A percentile compares a stretch with the other conserved stretches of the same genome.
Evolutionary conservation across 371 early-diverging fungal genomes (phyloP).

Genomic region (Edhazardia aedis): DNA sequence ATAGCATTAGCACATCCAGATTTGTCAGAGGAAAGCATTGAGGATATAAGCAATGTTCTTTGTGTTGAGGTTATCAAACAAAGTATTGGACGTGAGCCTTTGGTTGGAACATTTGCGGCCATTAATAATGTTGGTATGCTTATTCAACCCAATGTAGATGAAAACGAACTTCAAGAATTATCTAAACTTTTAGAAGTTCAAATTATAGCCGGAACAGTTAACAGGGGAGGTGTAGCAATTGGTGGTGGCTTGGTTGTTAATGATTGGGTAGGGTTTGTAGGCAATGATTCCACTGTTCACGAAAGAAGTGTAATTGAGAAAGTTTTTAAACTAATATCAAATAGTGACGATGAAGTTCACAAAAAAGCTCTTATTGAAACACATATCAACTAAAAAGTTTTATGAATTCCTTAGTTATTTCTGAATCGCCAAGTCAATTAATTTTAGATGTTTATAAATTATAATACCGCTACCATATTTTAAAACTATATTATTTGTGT

Average conservation of each 20-base stretch:
- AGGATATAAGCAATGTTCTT: conserved; percentile 84
- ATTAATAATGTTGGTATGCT: conserved; percentile 92
- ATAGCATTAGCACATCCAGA: conserved; percentile 96
- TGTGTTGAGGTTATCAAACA: conserved; percentile 92
- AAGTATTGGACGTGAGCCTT: conserved; percentile 81
- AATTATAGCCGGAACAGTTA: conserved; percentile 93
- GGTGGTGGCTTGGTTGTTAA: conserved; percentile 92
- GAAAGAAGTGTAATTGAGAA: conserved; percentile 89
- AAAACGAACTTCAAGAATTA: conserved; percentile 88
- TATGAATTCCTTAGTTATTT: no score
- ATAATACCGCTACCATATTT: no score
- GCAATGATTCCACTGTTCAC: conserved; percentile 80
- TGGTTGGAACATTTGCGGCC: conserved; percentile 90
- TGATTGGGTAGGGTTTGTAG: conserved; percentile 92
- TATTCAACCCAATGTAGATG: conserved; percentile 75
- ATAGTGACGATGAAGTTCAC: no score
- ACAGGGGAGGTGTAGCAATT: conserved; percentile 87
- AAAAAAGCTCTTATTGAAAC: no score
- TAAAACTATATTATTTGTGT: no score
- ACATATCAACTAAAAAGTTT: no score
- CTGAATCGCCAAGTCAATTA: no score
- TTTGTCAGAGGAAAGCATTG: conserved; percentile 68
- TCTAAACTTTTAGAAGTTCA: conserved; percentile 84
- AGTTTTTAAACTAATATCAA: conserved; percentile 69
- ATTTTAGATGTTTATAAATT: no score